phyloP scores from a whole-genome alignment of 192 early-diverging fungal genomes.

The Diversispora eburnea region DNA sequence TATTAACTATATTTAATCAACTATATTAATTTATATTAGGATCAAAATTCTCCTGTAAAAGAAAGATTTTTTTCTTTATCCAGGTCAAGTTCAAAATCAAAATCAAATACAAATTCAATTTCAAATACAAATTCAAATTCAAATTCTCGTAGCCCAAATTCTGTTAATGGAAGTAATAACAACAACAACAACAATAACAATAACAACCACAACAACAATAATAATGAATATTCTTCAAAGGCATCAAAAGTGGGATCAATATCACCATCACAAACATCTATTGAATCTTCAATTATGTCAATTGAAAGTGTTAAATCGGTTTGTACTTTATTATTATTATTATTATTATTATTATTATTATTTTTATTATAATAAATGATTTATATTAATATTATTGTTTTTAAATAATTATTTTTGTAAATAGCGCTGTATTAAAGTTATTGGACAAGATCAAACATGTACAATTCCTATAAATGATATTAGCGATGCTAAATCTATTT shows the following conservation, averaged over 20 bases:
- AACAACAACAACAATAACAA: too few relatives aligned
- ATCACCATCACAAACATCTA: not conserved
- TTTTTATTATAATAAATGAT: not conserved
- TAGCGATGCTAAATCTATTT: constrained; percentile 63
- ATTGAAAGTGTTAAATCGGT: constrained; percentile 55
- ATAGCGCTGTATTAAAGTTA: constrained; percentile 71
- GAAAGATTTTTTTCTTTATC: constrained; percentile 3
- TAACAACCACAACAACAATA: too few relatives aligned
- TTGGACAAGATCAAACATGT: constrained; percentile 75
- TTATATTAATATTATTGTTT: not conserved
- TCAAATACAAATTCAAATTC: not conserved
- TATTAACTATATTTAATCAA: not conserved
- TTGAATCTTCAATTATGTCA: constrained; percentile 52
- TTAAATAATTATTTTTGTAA: not conserved
- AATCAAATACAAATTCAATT: not conserved
- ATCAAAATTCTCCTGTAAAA: not conserved
- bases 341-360: not conserved
- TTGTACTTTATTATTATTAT: not conserved
- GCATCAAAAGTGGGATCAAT: not conserved
- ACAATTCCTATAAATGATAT: constrained; percentile 74
- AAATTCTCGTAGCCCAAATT: not conserved
- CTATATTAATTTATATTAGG: not conserved
- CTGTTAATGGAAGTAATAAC: not conserved
- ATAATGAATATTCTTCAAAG: not conserved
- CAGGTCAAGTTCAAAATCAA: constrained; percentile 10